These are phyloP conservation scores for Tagetes patula DNA, from an alignment of 129 eudicot genomes.

Conservation along the genomic window DNA sequence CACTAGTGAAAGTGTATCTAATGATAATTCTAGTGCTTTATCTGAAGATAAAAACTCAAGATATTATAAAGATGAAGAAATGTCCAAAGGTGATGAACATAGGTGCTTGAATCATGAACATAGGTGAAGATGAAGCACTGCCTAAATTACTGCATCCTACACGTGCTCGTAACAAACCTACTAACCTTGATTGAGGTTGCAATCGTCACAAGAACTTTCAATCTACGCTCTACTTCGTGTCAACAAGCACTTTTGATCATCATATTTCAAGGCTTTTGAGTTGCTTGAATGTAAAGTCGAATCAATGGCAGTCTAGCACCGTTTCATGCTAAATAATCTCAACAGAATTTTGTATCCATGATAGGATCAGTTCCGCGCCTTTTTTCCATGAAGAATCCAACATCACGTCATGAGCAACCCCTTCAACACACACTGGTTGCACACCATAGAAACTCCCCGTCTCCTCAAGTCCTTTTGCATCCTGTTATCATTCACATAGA, in stretches of 20 bases:
- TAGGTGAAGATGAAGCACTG: no score
- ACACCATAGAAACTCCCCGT: slow-evolving; percentile 75
- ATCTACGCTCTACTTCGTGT: background rate
- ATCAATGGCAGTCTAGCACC: background rate
- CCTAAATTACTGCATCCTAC: background rate
- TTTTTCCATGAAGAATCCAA: slow-evolving; percentile 78
- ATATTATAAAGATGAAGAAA: no score
- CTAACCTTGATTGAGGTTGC: background rate
- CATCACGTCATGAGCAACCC: slow-evolving; percentile 93
- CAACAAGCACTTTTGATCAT: background rate
- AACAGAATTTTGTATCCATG: slow-evolving; percentile 51
- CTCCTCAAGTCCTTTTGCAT: slow-evolving; percentile 69
- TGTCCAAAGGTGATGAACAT: no score
- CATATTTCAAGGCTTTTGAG: slow-evolving; percentile 6
- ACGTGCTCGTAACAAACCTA: background rate
- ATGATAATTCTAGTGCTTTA: no score
- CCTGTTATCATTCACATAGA: slow-evolving; percentile 35
- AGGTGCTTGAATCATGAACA: no score
- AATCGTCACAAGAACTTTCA: background rate
- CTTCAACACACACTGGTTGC: slow-evolving; percentile 66
- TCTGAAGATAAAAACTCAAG: no score
- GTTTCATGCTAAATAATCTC: slow-evolving; percentile 15
- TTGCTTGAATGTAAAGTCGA: background rate
- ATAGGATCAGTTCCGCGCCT: slow-evolving; percentile 61
- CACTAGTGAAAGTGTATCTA: no score